Evolutionary conservation across 306 rosid species (phyloP), one percentile per base, ranked within the genome.

Genomic region (Vigna unguiculata): DNA sequence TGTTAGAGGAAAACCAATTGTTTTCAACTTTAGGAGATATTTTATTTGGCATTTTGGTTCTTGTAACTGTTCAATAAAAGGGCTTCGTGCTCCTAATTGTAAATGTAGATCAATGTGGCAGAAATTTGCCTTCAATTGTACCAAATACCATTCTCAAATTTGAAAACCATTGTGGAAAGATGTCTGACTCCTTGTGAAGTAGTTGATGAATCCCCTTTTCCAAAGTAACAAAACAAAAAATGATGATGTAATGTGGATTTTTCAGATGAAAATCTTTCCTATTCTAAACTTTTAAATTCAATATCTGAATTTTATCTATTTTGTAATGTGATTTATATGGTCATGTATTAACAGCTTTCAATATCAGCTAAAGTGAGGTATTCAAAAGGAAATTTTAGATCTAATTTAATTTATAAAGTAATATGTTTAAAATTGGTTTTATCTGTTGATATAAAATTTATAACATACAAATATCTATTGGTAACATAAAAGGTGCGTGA

Each of bases 21-120:
- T 83, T 79, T 83, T 83, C 81, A n/a, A 79, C 13, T 68, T 11
- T 69, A 78, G 75, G 66, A 71, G 11, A 53, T 52, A 83, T 74
- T 79, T 83, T 0, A 74, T 74, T 69, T 74, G 51, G 46, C 21
- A 76, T 34, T 79, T 84, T 57, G 22, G 16, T 73, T 83, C 32
- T 59, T 83, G 74, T 74, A 82, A 85, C 80, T 76, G 85, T 45
- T 3, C 49, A 87, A 87, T 84, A 85, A 89, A 62, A 67, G 46
- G 59, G 83, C n/a, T 86, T 82, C 5, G 16, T 80, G 83, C 68
- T 60, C 69, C 60, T 38, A 80, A 71, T 78, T 84, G 90, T 86
- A 82, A 60, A 79, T 83, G 82, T 65, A 16, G 71, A 78, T 83
- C 82, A 24, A 32, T 79, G 38, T 76, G 75, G 81, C 75, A 70